Percentiles rank a stretch among this genome's conserved stretches.
Conservation (phyloP, 208 protist species). For the Novymonas esmeraldas region DNA sequence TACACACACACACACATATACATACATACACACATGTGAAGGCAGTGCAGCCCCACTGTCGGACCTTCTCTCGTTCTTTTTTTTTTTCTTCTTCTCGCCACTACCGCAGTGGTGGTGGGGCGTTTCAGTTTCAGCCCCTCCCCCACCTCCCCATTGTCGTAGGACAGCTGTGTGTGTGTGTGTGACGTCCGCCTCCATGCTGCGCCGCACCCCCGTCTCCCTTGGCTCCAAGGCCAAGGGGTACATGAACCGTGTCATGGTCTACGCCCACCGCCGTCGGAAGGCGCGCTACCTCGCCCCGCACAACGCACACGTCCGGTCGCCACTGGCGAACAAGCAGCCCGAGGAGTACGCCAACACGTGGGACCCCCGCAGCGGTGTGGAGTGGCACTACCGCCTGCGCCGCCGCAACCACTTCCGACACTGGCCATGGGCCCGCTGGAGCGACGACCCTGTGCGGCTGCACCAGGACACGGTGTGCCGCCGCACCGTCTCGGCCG, state of each 20-base stretch:
- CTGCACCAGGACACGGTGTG: conserved; percentile 50
- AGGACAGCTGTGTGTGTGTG: too few species aligned
- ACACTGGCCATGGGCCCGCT: conserved; percentile 78
- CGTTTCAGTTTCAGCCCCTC: too few species aligned
- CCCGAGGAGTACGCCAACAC: conserved; percentile 83
- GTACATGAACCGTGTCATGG: conserved; percentile 85
- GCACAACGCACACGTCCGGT: conserved; percentile 48
- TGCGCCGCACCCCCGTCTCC: conserved; percentile 29
- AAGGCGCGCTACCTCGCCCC: conserved; percentile 62
- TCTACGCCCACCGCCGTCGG: conserved; percentile 75
- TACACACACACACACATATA: too few species aligned
- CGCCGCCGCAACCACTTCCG: conserved; percentile 66
- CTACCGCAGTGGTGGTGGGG: too few species aligned
- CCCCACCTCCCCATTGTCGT: too few species aligned
- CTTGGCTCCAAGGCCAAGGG: conserved; percentile 47
- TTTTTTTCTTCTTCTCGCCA: not conserved
- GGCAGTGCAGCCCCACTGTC: too few species aligned
- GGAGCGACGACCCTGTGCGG: conserved; percentile 76
- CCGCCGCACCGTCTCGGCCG: conserved; percentile 54
- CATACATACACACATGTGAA: too few species aligned
- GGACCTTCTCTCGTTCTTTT: not conserved
- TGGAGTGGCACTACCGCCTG: conserved; percentile 82
- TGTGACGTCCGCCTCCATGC: conserved; percentile 16
- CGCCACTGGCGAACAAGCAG: conserved; percentile 67
- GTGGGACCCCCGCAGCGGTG: conserved; percentile 69